Evolutionary conservation across 176 grass and related monocot genomes (phyloP).

Genomic region (Hordeum vulgare): DNA sequence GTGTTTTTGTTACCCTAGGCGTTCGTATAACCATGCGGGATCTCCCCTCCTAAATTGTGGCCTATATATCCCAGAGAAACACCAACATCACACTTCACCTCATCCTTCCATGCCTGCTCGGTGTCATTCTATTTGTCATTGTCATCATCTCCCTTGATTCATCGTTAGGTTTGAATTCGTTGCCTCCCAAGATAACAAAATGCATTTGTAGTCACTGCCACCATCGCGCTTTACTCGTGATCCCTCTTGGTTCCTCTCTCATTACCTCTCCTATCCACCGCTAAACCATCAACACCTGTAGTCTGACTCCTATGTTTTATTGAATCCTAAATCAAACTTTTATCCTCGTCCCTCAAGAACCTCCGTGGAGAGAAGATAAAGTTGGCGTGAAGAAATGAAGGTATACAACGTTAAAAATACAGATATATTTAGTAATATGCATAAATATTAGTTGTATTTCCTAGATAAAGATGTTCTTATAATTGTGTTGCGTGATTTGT

Average conservation of each 20-base stretch:
- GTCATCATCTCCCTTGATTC: neutral
- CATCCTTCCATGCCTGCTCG: neutral
- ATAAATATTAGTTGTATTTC: no score
- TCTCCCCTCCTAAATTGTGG: neutral
- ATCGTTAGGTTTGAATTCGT: neutral
- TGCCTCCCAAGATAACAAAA: neutral
- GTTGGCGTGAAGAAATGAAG: no score
- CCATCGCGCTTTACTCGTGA: neutral
- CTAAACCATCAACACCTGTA: no score
- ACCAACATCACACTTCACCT: neutral
- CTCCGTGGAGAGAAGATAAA: no score
- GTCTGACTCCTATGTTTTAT: no score
- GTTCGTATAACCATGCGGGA: neutral
- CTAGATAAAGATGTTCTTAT: no score
- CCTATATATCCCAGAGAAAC: neutral
- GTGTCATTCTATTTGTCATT: neutral
- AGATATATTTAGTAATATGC: no score
- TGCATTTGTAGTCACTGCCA: neutral
- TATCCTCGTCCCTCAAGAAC: no score
- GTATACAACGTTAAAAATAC: no score
- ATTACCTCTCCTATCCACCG: neutral
- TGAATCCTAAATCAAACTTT: no score
- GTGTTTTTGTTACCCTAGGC: no score
- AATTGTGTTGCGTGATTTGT: no score
- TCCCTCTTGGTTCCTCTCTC: neutral